These are phyloP conservation scores for Cryptosporidium baileyi DNA, from an alignment of 169 alveolate genomes.

Conservation along the genomic window DNA sequence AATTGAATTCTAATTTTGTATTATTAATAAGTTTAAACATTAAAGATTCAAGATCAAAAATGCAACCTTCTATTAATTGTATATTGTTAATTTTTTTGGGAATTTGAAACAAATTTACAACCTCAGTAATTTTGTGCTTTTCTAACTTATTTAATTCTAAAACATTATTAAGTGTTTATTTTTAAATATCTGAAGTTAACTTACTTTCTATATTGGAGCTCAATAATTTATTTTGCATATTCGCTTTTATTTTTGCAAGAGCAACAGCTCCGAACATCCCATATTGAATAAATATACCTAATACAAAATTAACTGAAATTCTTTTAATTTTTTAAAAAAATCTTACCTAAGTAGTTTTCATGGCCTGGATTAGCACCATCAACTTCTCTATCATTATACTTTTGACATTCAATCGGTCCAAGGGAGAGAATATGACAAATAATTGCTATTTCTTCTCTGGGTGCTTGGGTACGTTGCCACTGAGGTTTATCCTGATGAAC, in stretches of 20 bases:
- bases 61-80: slow-evolving; percentile 18
- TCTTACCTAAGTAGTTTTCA: slow-evolving; percentile 60
- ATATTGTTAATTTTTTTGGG: slow-evolving; percentile 32
- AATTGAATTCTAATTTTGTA: neutral
- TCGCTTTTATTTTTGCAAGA: slow-evolving; percentile 15
- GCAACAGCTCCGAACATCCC: slow-evolving; percentile 70
- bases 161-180: neutral
- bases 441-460: slow-evolving; percentile 67
- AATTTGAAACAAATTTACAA: slow-evolving; percentile 23
- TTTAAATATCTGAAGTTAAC: neutral
- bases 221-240: neutral
- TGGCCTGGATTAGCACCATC: slow-evolving; percentile 69
- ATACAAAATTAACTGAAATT: neutral
- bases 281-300: slow-evolving; percentile 55
- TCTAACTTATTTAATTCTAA: neutral
- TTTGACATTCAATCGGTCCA: slow-evolving; percentile 35
- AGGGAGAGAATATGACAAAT: slow-evolving; percentile 62
- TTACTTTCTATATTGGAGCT: slow-evolving; percentile 25
- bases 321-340: neutral
- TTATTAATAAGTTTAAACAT: neutral
- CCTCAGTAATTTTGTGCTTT: slow-evolving; percentile 29
- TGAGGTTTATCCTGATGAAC: slow-evolving; percentile 36
- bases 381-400: slow-evolving; percentile 41
- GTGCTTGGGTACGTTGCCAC: slow-evolving; percentile 69
- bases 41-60: slow-evolving; percentile 7